Evolutionary conservation across 1,284 basidiomycete species (phyloP).

Genomic region (Tausonia pullulans): DNA sequence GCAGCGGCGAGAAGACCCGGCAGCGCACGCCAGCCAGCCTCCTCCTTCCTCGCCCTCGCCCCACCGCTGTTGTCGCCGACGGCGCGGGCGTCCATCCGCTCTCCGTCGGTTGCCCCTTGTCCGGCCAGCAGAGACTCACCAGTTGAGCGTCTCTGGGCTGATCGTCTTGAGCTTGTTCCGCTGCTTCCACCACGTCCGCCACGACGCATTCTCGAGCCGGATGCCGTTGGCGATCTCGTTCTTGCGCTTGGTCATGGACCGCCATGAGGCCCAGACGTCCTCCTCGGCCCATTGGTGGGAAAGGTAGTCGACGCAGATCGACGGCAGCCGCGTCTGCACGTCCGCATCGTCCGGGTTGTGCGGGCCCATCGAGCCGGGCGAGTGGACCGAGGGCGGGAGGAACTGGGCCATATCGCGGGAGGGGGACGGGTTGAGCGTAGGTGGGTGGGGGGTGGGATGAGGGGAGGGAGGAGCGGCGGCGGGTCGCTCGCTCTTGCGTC

Average conservation of each 20-base stretch:
- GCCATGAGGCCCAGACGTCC: slow-evolving; percentile 96
- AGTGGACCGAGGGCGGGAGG: slow-evolving; percentile 9
- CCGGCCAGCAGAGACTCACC: slow-evolving; percentile 49
- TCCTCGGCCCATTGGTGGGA: slow-evolving; percentile 96
- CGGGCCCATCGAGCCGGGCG: background rate
- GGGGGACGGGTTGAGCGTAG: background rate
- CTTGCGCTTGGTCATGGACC: slow-evolving; percentile 97
- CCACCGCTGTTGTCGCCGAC: background rate
- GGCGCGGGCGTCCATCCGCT: no score
- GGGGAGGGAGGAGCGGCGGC: background rate
- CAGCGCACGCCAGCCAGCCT: no score
- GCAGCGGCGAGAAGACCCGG: no score
- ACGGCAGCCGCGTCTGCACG: slow-evolving; percentile 43
- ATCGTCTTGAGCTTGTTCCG: slow-evolving; percentile 91
- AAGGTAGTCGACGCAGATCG: slow-evolving; percentile 52
- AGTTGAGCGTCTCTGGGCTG: slow-evolving; percentile 93
- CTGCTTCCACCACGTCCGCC: slow-evolving; percentile 99
- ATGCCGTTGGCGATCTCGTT: slow-evolving; percentile 95
- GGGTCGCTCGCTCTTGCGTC: background rate
- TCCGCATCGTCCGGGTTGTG: slow-evolving; percentile 38
- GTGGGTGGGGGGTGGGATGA: background rate
- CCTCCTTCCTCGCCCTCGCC: background rate
- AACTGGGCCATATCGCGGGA: slow-evolving; percentile 6
- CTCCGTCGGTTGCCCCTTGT: no score
- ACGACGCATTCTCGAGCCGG: slow-evolving; percentile 91